phyloP scores from a whole-genome alignment of 768 basidiomycete genomes.

The Panellus pusillus region DNA sequence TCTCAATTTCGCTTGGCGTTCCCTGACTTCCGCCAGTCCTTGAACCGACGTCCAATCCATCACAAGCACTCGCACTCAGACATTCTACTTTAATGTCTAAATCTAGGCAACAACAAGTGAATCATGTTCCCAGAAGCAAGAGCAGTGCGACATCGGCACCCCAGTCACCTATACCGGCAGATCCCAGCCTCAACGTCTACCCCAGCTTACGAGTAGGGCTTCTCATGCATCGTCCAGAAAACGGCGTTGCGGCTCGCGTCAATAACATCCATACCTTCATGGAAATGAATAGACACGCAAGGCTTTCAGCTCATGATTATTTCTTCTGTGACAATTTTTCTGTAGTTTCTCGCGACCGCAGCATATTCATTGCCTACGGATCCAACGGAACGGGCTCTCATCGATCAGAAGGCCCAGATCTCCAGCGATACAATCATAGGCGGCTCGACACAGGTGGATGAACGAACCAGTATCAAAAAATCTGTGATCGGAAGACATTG shows the following conservation, averaged over 20 bases:
- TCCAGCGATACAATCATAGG: slow-evolving; percentile 82
- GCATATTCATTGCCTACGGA: slow-evolving; percentile 58
- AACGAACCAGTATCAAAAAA: slow-evolving; percentile 78
- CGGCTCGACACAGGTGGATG: slow-evolving; percentile 78
- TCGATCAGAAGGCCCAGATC: slow-evolving; percentile 81
- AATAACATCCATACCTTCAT: slow-evolving; percentile 78
- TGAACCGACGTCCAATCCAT: slow-evolving; percentile 43
- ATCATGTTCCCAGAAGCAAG: slow-evolving; percentile 27
- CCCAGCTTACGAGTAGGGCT: slow-evolving; percentile 65
- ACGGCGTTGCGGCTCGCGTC: slow-evolving; percentile 64
- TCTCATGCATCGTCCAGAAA: slow-evolving; percentile 51
- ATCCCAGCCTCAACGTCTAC: slow-evolving; percentile 33
- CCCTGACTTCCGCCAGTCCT: slow-evolving; percentile 37
- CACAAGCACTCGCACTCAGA: slow-evolving; percentile 51
- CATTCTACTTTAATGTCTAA: slow-evolving; percentile 55
- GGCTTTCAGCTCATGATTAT: slow-evolving; percentile 23
- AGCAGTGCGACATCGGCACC: slow-evolving; percentile 39
- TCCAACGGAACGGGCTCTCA: slow-evolving; percentile 62
- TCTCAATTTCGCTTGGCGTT: not conserved
- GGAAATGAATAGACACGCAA: slow-evolving; percentile 78
- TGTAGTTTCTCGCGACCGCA: slow-evolving; percentile 52
- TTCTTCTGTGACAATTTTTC: not conserved
- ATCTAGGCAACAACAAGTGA: slow-evolving; percentile 20
- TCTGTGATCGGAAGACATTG: slow-evolving; percentile 82
- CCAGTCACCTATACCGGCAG: slow-evolving; percentile 44